Evolutionary conservation across 768 basidiomycete genomes (phyloP), one percentile per base, ranked within the genome.

Genomic region (Boletus coccyginus): DNA sequence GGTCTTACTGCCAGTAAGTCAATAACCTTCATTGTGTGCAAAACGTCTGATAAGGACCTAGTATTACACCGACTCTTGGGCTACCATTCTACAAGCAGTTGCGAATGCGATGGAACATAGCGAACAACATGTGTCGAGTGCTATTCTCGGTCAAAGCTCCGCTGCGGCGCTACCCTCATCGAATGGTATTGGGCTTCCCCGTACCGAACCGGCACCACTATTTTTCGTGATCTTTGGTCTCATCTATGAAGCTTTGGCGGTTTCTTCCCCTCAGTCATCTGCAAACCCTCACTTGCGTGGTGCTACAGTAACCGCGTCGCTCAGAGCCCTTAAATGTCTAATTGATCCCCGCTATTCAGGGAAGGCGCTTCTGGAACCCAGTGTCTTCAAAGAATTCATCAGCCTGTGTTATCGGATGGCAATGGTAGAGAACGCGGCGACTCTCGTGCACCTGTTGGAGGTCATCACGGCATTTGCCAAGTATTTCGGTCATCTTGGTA

Each of bases 221-320:
- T 99, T 98, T 75, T 94, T 87, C 73, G 81, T 92, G 12, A 68
- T 97, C 6, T 98, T 96, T 67, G 95, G 96, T 12, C 81, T 98
- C n/a, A 86, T 96, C 1, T 99, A 90, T 62, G 96, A 98, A 68
- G 86, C 91, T 0, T 75, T 98, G 8, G 83, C 83, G 0, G 78
- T 81, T 0, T 81, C 88, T 4, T 83, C 87, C 2, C 73, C 85
- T 0, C 83, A 91, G 52, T 76, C 83, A 0, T 79, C 81, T 6
- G 70, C 76, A 2, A 61, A 72, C 0, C 68, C 75, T 7, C 66
- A 76, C 12, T 62, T 74, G 11, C 80, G 80, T 7, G 75, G 78
- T 46, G 72, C 75, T 1, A 74, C 83, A 8, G 75, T 85, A 11
- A 69, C 83, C 2, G 83, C 91, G 8, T 81, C 85, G 5, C 78